Evolutionary conservation across 805 yeast genomes (phyloP).

Genomic region (Starmera pachycereana): DNA sequence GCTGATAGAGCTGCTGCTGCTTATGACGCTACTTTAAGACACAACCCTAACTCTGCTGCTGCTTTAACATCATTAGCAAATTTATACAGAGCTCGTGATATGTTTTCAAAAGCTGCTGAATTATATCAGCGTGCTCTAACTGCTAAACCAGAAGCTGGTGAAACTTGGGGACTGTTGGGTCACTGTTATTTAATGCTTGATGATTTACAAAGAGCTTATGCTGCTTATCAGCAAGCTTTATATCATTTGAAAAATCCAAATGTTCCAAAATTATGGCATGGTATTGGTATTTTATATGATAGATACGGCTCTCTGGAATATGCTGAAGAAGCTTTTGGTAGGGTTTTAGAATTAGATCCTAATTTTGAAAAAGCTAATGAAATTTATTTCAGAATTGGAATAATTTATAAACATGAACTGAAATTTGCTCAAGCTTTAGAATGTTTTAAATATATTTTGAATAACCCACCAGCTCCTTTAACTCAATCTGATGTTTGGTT

Average conservation of each 20-base stretch:
- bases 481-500: conserved; percentile 98
- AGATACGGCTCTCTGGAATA: conserved; percentile 93
- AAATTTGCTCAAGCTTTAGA: conserved; percentile 82
- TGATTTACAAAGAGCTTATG: conserved; percentile 89
- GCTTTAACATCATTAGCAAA: conserved; percentile 82
- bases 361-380: conserved; percentile 94
- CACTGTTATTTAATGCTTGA: conserved; percentile 96
- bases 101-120: conserved; percentile 91
- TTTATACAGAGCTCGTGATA: conserved; percentile 79
- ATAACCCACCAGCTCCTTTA: conserved; percentile 89
- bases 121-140: conserved; percentile 80
- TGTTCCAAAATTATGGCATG: conserved; percentile 97
- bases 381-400: conserved; percentile 91
- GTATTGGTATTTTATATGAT: conserved; percentile 93
- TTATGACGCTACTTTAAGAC: conserved; percentile 79
- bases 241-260: conserved; percentile 86
- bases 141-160: conserved; percentile 81
- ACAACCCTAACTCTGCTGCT: conserved; percentile 76
- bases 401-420: conserved; percentile 90
- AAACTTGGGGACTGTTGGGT: conserved; percentile 94
- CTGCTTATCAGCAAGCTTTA: conserved; percentile 93
- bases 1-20: conserved; percentile 83
- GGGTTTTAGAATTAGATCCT: conserved; percentile 92
- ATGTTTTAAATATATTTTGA: conserved; percentile 85
- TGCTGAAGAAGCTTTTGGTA: conserved; percentile 97